phyloP scores from a whole-genome alignment of 306 rosid genomes.

The Cucurbita maxima region DNA sequence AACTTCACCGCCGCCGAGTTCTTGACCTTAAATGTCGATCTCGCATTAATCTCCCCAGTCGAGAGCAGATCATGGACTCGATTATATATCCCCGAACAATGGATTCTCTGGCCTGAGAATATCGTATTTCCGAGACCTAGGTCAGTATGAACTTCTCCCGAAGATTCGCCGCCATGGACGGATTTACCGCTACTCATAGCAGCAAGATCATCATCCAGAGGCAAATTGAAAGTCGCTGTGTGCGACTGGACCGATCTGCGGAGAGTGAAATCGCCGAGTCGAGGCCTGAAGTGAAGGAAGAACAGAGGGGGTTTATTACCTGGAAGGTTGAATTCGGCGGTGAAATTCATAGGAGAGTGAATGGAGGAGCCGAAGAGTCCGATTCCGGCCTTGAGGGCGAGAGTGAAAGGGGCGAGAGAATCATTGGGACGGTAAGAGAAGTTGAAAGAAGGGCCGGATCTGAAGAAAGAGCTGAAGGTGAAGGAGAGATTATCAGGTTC shows the following conservation, averaged over 20 bases:
- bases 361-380: background rate
- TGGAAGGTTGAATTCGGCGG: background rate
- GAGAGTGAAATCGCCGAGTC: slow-evolving; percentile 1
- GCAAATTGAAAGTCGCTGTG: background rate
- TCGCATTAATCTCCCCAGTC: background rate
- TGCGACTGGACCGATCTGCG: background rate
- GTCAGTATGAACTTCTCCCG: background rate
- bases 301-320: background rate
- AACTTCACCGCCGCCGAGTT: background rate
- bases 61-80: background rate
- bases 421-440: background rate
- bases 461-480: background rate
- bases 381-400: background rate
- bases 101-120: background rate
- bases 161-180: background rate
- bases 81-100: background rate
- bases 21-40: background rate
- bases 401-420: background rate
- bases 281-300: slow-evolving; percentile 2
- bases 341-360: background rate
- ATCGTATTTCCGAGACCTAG: background rate
- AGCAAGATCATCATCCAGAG: background rate
- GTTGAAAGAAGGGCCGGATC: slow-evolving; percentile 1
- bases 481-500: background rate
- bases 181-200: background rate